phyloP scores from a whole-genome alignment of 495 filamentous ascomycete species.

The Thermothielavioides terrestris region DNA sequence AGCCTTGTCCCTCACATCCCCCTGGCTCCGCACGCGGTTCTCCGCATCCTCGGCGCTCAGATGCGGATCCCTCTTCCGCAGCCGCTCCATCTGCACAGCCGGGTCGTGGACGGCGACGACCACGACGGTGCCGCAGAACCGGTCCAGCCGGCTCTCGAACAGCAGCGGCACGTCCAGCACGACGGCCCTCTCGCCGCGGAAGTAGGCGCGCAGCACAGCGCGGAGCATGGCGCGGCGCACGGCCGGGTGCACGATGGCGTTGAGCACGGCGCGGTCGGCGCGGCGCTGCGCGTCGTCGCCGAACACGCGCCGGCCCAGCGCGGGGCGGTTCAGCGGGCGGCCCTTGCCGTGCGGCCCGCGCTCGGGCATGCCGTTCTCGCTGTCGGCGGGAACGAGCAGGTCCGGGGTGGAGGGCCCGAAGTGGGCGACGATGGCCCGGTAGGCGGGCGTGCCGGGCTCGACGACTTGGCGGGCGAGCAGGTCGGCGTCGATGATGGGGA shows the following conservation, averaged over 20 bases:
- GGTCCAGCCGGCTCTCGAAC: slow-evolving; percentile 77
- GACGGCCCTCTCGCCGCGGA: slow-evolving; percentile 70
- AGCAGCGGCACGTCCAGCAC: slow-evolving; percentile 90
- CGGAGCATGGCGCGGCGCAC: slow-evolving; percentile 71
- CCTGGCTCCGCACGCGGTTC: slow-evolving; percentile 75
- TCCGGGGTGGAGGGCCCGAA: slow-evolving; percentile 78
- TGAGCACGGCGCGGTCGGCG: slow-evolving; percentile 63
- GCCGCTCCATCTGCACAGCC: slow-evolving; percentile 65
- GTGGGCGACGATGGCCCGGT: slow-evolving; percentile 67
- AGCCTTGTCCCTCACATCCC: slow-evolving; percentile 74
- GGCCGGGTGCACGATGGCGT: slow-evolving; percentile 85
- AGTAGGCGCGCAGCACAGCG: slow-evolving; percentile 53
- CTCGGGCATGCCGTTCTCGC: slow-evolving; percentile 32
- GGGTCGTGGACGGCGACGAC: slow-evolving; percentile 75
- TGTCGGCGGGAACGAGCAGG: slow-evolving; percentile 52
- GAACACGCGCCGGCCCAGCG: slow-evolving; percentile 77
- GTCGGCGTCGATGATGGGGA: slow-evolving; percentile 95
- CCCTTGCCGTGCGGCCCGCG: slow-evolving; percentile 43
- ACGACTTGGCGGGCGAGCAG: slow-evolving; percentile 83
- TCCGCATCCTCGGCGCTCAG: slow-evolving; percentile 69
- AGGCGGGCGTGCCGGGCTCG: slow-evolving; percentile 76
- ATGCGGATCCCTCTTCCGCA: slow-evolving; percentile 63
- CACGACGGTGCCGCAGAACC: slow-evolving; percentile 67
- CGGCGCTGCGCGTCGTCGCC: slow-evolving; percentile 56
- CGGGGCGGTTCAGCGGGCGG: slow-evolving; percentile 72